Base-by-base conservation (phyloP, 805 yeast genomes). In the Nakazawaea sp. region DNA sequence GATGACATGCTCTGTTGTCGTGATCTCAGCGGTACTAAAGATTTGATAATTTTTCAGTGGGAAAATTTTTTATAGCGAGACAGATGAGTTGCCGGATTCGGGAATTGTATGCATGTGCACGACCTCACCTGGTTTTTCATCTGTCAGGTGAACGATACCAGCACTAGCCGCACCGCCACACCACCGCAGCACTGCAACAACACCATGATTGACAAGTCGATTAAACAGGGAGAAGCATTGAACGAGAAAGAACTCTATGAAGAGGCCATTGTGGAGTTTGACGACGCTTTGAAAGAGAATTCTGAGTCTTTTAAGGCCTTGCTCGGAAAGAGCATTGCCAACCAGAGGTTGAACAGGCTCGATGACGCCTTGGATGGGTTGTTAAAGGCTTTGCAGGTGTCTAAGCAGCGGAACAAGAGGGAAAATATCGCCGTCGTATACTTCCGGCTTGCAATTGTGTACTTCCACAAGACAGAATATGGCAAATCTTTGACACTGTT, bases 341-440 rank as follows among this genome's bases (percentile, higher is more conserved):
- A 70, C 44, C 70, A 70, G 43, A 69, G 74, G 45, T 47, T 66
- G 32, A 57, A 63, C 39, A 61, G 70, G 38, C 67, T 63, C 55
- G 75, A 70, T 30, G 54, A 52, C 17, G 76, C 84, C 2, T 55
- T 69, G 33, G 55, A 58, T 3, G 72, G 69, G 47, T 63, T 75
- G 23, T 45, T 59, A 4, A 54, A 57, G 23, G 78, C 82, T 1
- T 54, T 66, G 30, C 46, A 52, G 2, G 46, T 69, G 21, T 80
- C 81, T 1, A 58, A 61, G 28, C 56, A 53, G 5, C 52, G 69
- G 26, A 75, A 75, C 1, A 70, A 64, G 39, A 52, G 75, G 34
- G 53, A 53, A 3, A 68, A 68, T 18, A 64, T 74, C 25, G 75
- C 71, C 1, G 48, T 61, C 15, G 67, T 74, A 24, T 62, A 70